Evolutionary conservation across 148 eudicot genomes (phyloP).

Genomic region (Rhododendron kiyosumense): DNA sequence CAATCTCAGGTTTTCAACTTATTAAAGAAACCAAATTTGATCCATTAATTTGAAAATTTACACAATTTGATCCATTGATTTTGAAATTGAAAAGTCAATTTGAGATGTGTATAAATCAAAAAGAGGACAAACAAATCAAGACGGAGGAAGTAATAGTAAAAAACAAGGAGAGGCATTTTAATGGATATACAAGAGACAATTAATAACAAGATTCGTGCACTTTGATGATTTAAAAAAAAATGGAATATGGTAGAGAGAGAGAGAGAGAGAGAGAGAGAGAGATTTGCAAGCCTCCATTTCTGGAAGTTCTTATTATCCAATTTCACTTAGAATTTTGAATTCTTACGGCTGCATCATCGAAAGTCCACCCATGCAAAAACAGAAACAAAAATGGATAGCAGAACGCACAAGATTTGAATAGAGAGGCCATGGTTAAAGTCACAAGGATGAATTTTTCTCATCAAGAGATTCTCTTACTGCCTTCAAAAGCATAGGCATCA

Average conservation of each 20-base stretch:
- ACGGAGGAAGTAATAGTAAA: too few relatives aligned
- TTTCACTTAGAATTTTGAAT: neutral
- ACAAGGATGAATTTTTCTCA: constrained; percentile 65
- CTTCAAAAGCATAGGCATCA: constrained; percentile 85
- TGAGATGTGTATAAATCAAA: too few relatives aligned
- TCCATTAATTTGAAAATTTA: too few relatives aligned
- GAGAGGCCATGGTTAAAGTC: constrained; percentile 7
- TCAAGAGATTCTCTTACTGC: constrained; percentile 75
- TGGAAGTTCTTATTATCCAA: neutral
- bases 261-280: neutral
- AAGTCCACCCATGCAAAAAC: neutral
- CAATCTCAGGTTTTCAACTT: too few relatives aligned
- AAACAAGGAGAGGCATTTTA: neutral
- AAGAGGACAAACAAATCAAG: too few relatives aligned
- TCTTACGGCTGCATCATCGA: neutral
- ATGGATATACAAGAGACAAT: too few relatives aligned
- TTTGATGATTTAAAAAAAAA: too few relatives aligned
- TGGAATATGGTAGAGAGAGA: neutral
- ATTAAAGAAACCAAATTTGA: too few relatives aligned
- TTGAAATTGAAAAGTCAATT: too few relatives aligned
- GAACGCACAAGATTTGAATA: neutral
- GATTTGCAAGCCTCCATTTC: neutral
- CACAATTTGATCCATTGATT: too few relatives aligned
- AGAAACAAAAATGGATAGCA: neutral
- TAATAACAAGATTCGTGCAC: too few relatives aligned